A percentile compares a stretch with the other conserved stretches of the same genome.
These are phyloP conservation scores for Ophiostoma sp. DNA, from an alignment of 2,329 filamentous ascomycete genomes.

Conservation along the genomic window DNA sequence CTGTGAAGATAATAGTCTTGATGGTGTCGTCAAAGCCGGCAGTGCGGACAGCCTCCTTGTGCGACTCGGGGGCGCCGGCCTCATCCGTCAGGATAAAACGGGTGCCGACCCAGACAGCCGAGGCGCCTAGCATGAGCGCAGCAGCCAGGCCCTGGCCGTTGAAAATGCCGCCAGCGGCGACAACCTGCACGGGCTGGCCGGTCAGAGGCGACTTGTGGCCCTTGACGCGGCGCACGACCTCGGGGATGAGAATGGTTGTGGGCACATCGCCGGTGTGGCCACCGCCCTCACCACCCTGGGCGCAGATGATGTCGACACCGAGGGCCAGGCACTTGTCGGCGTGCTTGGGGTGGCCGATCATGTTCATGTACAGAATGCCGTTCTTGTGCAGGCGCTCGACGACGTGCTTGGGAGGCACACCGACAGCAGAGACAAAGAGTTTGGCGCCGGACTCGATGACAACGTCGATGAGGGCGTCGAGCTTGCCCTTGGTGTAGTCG, in stretches of 20 bases:
- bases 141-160: slow-evolving; percentile 88
- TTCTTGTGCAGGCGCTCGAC: slow-evolving; percentile 84
- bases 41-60: slow-evolving; percentile 93
- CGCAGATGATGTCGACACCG: slow-evolving; percentile 94
- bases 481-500: slow-evolving; percentile 99
- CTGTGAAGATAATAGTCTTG: slow-evolving; percentile 97
- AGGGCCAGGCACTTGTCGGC: slow-evolving; percentile 91
- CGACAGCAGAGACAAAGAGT: slow-evolving; percentile 95
- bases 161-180: slow-evolving; percentile 91
- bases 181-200: slow-evolving; percentile 79
- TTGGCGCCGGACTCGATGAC: slow-evolving; percentile 87
- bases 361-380: slow-evolving; percentile 98
- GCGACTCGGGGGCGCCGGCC: slow-evolving; percentile 84
- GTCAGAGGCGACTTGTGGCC: slow-evolving; percentile 82
- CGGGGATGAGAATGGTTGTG: slow-evolving; percentile 86
- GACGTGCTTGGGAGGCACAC: slow-evolving; percentile 80
- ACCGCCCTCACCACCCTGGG: slow-evolving; percentile 94
- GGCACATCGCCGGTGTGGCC: slow-evolving; percentile 94
- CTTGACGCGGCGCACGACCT: slow-evolving; percentile 75
- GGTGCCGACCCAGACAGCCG: slow-evolving; percentile 93
- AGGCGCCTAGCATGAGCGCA: slow-evolving; percentile 85
- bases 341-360: slow-evolving; percentile 99
- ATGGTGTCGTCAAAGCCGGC: slow-evolving; percentile 92
- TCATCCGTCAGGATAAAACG: slow-evolving; percentile 92
- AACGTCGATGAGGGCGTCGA: slow-evolving; percentile 81